A percentile compares a stretch with the other conserved stretches of the same genome.
Evolutionary conservation across 2,329 filamentous ascomycete genomes (phyloP).

Genomic region (Microascus cirrosus): DNA sequence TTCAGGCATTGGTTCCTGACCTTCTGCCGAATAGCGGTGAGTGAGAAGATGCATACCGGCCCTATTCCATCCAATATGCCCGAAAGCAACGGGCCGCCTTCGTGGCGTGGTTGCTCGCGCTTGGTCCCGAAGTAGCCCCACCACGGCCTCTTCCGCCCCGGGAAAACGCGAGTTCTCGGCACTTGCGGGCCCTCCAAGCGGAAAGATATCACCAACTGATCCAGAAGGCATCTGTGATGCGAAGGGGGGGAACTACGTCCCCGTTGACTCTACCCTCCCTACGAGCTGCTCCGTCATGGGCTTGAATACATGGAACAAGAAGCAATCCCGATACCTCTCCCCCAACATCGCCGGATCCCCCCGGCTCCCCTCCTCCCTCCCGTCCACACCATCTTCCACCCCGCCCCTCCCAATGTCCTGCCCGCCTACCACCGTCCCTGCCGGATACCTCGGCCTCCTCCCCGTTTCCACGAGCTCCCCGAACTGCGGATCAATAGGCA

Average conservation of each 20-base stretch:
- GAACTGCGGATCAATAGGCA: conserved; percentile 91
- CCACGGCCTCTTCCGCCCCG: not conserved
- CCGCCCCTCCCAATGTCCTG: conserved; percentile 30
- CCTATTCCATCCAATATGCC: too few relatives aligned
- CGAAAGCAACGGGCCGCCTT: not conserved
- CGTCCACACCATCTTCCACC: conserved; percentile 9
- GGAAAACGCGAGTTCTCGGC: not conserved
- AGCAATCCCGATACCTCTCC: conserved; percentile 64
- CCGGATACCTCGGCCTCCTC: conserved; percentile 52
- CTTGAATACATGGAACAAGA: conserved; percentile 57
- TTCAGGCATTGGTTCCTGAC: too few relatives aligned
- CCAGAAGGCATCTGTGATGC: not conserved
- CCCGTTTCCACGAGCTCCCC: conserved; percentile 75
- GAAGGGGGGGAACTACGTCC: not conserved
- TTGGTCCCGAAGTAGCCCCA: not conserved
- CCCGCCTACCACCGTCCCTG: conserved; percentile 53
- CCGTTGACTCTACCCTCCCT: conserved; percentile 10
- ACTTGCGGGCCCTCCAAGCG: not conserved
- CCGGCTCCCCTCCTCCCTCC: conserved; percentile 4
- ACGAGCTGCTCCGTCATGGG: conserved; percentile 41
- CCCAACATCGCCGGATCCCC: conserved; percentile 32
- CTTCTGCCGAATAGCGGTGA: too few relatives aligned
- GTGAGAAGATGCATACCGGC: too few relatives aligned
- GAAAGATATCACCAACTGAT: too few relatives aligned
- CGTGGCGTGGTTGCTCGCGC: not conserved